Evolutionary conservation across 352 stramenopile genomes (phyloP).

Genomic region (Hyaloperonospora arabidopsidis): DNA sequence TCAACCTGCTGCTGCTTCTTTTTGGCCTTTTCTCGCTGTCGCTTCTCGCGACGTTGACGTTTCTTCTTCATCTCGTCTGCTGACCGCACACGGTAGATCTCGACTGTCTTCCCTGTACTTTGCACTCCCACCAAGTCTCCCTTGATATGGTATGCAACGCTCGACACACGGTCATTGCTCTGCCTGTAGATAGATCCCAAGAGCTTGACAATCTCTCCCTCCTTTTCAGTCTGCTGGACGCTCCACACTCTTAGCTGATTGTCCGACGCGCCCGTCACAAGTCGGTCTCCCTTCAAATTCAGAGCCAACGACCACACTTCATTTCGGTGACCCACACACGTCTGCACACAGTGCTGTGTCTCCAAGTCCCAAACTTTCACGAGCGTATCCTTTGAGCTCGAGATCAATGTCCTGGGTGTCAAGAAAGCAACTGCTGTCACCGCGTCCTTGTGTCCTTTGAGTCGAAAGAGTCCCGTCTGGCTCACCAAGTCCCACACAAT

Average conservation of each 20-base stretch:
- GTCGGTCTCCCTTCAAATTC: slow-evolving; percentile 44
- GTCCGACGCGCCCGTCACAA: slow-evolving; percentile 77
- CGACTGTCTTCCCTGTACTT: slow-evolving; percentile 83
- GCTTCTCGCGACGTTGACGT: slow-evolving; percentile 82
- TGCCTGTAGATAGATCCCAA: slow-evolving; percentile 67
- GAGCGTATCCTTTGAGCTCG: slow-evolving; percentile 88
- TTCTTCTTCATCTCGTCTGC: slow-evolving; percentile 89
- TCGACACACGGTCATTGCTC: slow-evolving; percentile 63
- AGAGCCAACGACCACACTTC: slow-evolving; percentile 89
- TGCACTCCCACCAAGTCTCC: slow-evolving; percentile 70
- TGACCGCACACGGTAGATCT: slow-evolving; percentile 85
- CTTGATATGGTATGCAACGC: slow-evolving; percentile 49
- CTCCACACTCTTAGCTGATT: slow-evolving; percentile 78
- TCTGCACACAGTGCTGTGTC: slow-evolving; percentile 91
- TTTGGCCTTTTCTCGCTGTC: slow-evolving; percentile 81
- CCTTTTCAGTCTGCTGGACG: slow-evolving; percentile 32
- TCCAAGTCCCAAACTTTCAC: slow-evolving; percentile 93
- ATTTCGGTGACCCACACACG: slow-evolving; percentile 87
- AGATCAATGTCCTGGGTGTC: slow-evolving; percentile 47
- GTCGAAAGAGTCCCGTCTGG: slow-evolving; percentile 82
- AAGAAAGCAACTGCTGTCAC: slow-evolving; percentile 88
- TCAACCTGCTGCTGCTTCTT: slow-evolving; percentile 52
- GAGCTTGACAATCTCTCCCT: slow-evolving; percentile 42
- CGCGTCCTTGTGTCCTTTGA: slow-evolving; percentile 90
- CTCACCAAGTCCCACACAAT: slow-evolving; percentile 92